Conservation (phyloP, 805 yeast genomes). For the Monosporozyma aerobia region DNA sequence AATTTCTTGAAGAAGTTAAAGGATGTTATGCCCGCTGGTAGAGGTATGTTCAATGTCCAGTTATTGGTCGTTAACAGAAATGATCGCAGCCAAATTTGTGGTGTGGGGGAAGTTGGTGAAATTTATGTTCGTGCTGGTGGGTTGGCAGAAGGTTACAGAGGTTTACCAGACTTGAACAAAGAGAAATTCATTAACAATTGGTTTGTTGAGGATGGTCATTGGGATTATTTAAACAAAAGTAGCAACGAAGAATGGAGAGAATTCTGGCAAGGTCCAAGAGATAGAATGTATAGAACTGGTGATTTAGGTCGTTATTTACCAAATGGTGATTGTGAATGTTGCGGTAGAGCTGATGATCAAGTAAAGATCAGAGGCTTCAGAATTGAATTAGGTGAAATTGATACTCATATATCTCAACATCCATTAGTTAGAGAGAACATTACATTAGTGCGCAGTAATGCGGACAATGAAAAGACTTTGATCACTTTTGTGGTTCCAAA, state of each 20-base stretch:
- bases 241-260: conserved; percentile 56
- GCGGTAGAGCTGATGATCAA: conserved; percentile 98
- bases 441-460: conserved; percentile 85
- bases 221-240: conserved; percentile 49
- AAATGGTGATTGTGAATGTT: conserved; percentile 95
- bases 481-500: conserved; percentile 89
- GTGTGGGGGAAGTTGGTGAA: conserved; percentile 98
- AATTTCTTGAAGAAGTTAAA: conserved; percentile 73
- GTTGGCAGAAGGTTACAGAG: conserved; percentile 90
- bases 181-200: conserved; percentile 86
- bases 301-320: conserved; percentile 95
- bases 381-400: conserved; percentile 96
- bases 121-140: conserved; percentile 98
- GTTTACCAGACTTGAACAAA: conserved; percentile 78
- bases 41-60: conserved; percentile 94
- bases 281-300: conserved; percentile 92
- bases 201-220: conserved; percentile 64
- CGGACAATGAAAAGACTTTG: conserved; percentile 84
- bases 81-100: conserved; percentile 85
- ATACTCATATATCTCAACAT: conserved; percentile 92
- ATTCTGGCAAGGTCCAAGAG: conserved; percentile 90
- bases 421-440: conserved; percentile 85
- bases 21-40: conserved; percentile 97
- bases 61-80: conserved; percentile 85
- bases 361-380: conserved; percentile 98